Evolutionary conservation across 352 stramenopile genomes (phyloP).

Genomic region (Pythium insidiosum): DNA sequence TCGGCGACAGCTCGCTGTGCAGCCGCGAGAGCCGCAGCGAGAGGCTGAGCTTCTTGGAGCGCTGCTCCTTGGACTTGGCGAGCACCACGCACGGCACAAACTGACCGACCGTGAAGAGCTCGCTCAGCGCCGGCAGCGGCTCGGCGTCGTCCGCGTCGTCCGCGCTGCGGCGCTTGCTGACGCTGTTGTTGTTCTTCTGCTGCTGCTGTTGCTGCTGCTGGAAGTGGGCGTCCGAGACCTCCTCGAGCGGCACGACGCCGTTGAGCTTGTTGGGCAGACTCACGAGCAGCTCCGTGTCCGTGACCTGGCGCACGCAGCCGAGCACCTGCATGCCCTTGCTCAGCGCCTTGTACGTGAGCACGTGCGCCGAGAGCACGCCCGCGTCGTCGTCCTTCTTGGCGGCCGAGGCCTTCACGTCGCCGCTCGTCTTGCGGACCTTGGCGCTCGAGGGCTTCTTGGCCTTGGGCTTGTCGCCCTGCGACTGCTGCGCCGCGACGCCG

Average conservation of each 20-base stretch:
- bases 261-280: slow-evolving; percentile 92
- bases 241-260: slow-evolving; percentile 76
- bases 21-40: slow-evolving; percentile 82
- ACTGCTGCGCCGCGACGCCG: slow-evolving; percentile 26
- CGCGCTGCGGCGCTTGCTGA: background rate
- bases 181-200: slow-evolving; percentile 12
- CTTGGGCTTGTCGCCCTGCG: slow-evolving; percentile 6
- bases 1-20: slow-evolving; percentile 64
- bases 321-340: slow-evolving; percentile 73
- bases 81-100: slow-evolving; percentile 84
- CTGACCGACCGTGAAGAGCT: slow-evolving; percentile 69
- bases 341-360: slow-evolving; percentile 67
- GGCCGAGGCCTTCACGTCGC: slow-evolving; percentile 9
- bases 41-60: slow-evolving; percentile 86
- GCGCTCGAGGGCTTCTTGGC: slow-evolving; percentile 6
- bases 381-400: slow-evolving; percentile 21
- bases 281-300: slow-evolving; percentile 76
- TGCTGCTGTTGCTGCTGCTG: slow-evolving; percentile 14
- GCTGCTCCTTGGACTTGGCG: slow-evolving; percentile 54
- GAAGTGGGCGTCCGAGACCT: slow-evolving; percentile 61
- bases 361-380: slow-evolving; percentile 13
- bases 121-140: slow-evolving; percentile 30
- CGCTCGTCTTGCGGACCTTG: slow-evolving; percentile 11
- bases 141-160: slow-evolving; percentile 17
- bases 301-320: slow-evolving; percentile 86